Percentiles rank a stretch among this genome's conserved stretches.
Evolutionary conservation across 2,329 filamentous ascomycete species (phyloP).

Genomic region (Pestalotiopsis sp.): DNA sequence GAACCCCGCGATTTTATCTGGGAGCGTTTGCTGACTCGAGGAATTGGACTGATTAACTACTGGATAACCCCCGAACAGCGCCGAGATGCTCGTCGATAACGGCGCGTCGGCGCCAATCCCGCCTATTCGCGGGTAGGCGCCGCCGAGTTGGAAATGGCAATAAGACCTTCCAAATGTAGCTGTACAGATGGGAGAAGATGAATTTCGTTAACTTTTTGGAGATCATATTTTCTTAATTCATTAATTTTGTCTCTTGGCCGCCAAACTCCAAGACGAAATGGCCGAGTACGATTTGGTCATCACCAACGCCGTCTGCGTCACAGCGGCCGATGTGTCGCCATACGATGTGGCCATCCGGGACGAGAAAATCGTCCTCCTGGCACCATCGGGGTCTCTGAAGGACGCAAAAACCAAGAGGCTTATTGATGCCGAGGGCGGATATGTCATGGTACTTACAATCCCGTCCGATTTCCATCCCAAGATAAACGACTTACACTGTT

Average conservation of each 20-base stretch:
- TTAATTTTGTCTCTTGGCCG: not conserved
- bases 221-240: not conserved
- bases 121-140: not conserved
- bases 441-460: slow-evolving; percentile 35
- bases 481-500: not conserved
- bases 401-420: slow-evolving; percentile 28
- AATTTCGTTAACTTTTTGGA: not conserved
- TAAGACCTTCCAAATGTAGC: not conserved
- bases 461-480: not conserved
- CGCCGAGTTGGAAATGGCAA: not conserved
- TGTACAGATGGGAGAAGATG: not conserved
- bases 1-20: not conserved
- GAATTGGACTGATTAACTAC: not conserved
- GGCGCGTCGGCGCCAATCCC: not conserved
- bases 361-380: slow-evolving; percentile 42
- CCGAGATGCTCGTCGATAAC: not conserved
- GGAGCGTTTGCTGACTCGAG: not conserved
- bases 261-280: slow-evolving; percentile 13
- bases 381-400: slow-evolving; percentile 36
- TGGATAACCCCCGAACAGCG: not conserved
- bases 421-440: slow-evolving; percentile 44
- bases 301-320: slow-evolving; percentile 44
- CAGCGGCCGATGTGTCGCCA: slow-evolving; percentile 40
- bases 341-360: slow-evolving; percentile 44
- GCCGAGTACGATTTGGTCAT: slow-evolving; percentile 40